Conservation (phyloP, 1,284 basidiomycete genomes). For the Ustilago trichophora region DNA sequence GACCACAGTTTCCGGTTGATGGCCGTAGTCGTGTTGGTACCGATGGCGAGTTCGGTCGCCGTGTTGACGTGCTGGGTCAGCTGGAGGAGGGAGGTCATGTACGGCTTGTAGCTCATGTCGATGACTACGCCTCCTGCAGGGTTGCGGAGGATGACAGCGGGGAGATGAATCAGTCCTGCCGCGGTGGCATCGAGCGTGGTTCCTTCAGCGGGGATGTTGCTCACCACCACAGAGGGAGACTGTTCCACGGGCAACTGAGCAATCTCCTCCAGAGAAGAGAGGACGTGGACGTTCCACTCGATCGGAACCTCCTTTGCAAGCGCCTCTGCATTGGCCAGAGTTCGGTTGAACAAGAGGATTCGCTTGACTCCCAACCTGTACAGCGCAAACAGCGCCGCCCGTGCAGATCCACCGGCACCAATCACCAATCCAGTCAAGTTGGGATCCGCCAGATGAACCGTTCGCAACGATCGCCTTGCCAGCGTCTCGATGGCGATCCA, state of each 20-base stretch:
- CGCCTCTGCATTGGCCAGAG: conserved; percentile 52
- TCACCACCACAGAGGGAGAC: conserved; percentile 48
- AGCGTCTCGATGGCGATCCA: conserved; percentile 61
- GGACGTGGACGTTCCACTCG: conserved; percentile 59
- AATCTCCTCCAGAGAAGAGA: conserved; percentile 38
- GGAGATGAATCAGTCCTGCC: conserved; percentile 42
- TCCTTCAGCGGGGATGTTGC: conserved; percentile 62
- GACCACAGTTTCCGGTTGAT: conserved; percentile 42
- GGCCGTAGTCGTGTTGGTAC: conserved; percentile 17
- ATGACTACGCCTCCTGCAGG: conserved; percentile 60
- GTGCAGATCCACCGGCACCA: conserved; percentile 64
- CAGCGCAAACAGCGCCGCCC: conserved; percentile 63
- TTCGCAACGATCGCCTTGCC: conserved; percentile 30
- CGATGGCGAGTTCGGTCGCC: conserved; percentile 3
- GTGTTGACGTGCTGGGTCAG: conserved; percentile 38
- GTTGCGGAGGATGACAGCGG: conserved; percentile 41
- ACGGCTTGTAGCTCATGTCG: conserved; percentile 66
- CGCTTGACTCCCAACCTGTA: conserved; percentile 55
- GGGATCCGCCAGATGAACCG: conserved; percentile 31
- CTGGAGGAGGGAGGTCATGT: conserved; percentile 55
- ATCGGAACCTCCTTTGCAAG: conserved; percentile 48
- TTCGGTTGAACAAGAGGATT: conserved; percentile 65
- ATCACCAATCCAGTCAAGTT: conserved; percentile 58
- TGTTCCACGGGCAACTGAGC: conserved; percentile 8
- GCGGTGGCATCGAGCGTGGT: conserved; percentile 35